Evolutionary conservation across 1,284 basidiomycete species (phyloP), one percentile per base, ranked within the genome.

Genomic region (Papiliotrema terrestris): DNA sequence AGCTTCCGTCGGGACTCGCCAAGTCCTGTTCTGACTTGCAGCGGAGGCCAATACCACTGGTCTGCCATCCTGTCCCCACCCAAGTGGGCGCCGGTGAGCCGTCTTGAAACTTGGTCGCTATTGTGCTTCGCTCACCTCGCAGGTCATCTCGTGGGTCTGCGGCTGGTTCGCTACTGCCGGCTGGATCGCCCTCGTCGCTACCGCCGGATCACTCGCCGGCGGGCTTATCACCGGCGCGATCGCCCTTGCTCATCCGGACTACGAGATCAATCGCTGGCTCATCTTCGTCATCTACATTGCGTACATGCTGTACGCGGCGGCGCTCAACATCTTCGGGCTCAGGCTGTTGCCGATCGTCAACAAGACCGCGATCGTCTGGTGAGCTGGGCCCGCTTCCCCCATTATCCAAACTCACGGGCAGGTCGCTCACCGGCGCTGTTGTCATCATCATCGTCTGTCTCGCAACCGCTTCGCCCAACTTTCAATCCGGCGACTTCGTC

Each of bases 371-470:
- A 45, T 71, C 38, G 50, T 61, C 42, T 74, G 72, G 73, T 67
- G 64, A 1, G 48, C 29, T 29, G 8, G 19, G 8, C 29, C n/a
- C 19, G 4, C n/a, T 36, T 14, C 46, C 8, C 17, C 22, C 46
- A 5, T 17, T 13, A 47, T 47, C 17, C 32, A 19, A 3, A 35
- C 48, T 49, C 35, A 49, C 29, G 6, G 9, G 11, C 17, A 49
- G 48, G 48, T 51, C 50, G 14, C 55, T 79, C 17, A 47, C 64
- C 0, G 78, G 78, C 8, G 65, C 68, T 1, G 67, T 71, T 9
- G 62, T 76, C 20, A 69, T 76, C 35, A 66, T 70, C 51, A 76
- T 79, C 52, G 69, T 67, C 13, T 60, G 76, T 20, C 66, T 79
- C 0, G 66, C 74, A 1, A 60, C 66, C 8, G 62, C 75, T 0